These are phyloP conservation scores for Geoglossum glabrum DNA, from an alignment of 495 filamentous ascomycete genomes.

Conservation along the genomic window DNA sequence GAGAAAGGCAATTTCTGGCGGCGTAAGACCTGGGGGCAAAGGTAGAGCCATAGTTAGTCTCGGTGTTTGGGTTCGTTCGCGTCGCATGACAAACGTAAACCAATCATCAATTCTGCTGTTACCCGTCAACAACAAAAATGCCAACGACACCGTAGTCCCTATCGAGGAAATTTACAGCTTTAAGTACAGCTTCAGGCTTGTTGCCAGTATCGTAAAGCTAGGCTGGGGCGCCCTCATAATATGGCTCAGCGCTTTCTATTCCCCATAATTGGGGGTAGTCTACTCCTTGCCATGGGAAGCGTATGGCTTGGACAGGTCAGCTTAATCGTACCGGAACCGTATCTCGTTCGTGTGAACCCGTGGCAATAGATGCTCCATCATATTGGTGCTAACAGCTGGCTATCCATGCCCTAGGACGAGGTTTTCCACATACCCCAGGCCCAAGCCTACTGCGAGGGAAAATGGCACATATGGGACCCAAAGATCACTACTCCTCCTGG, in stretches of 20 bases:
- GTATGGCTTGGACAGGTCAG: conserved; percentile 3
- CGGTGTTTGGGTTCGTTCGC: neutral
- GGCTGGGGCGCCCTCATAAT: neutral
- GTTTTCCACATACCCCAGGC: conserved; percentile 90
- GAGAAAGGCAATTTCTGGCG: conserved; percentile 80
- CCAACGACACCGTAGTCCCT: neutral
- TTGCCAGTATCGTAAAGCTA: neutral
- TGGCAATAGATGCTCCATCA: neutral
- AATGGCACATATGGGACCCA: conserved; percentile 69
- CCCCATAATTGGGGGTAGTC: neutral
- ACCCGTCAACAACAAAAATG: neutral
- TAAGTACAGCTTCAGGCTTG: neutral
- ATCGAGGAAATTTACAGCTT: too few species aligned
- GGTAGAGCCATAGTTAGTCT: conserved; percentile 54
- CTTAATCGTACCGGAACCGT: conserved; percentile 4
- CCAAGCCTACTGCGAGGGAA: conserved; percentile 59
- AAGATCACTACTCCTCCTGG: conserved; percentile 95
- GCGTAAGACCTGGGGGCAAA: conserved; percentile 62
- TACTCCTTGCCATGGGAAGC: neutral
- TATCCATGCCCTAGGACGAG: conserved; percentile 44
- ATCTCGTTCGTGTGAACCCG: conserved; percentile 4
- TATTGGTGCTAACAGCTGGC: conserved; percentile 8
- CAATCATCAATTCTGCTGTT: too few species aligned
- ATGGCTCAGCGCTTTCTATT: neutral
- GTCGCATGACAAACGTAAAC: neutral